Percentiles rank a stretch among this genome's conserved stretches.
These are phyloP conservation scores for Periconia sp. DNA, from an alignment of 2,329 filamentous ascomycete genomes.

Conservation along the genomic window DNA sequence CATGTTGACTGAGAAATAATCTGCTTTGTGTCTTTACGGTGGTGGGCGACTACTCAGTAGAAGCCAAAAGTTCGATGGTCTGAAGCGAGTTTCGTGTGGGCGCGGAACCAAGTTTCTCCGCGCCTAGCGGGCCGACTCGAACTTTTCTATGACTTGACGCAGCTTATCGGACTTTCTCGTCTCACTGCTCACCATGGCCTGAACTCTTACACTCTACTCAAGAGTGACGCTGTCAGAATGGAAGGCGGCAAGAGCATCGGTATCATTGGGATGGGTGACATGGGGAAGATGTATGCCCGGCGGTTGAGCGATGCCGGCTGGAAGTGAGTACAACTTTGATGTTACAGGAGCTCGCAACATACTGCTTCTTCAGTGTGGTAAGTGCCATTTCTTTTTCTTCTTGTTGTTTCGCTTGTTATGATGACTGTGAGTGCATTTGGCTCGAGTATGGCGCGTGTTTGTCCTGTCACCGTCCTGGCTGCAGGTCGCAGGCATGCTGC, in stretches of 20 bases:
- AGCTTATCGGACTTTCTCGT: conserved; percentile 15
- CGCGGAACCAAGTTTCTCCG: conserved; percentile 4
- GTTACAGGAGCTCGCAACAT: conserved; percentile 17
- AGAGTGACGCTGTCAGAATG: conserved; percentile 51
- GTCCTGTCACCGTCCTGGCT: conserved; percentile 78
- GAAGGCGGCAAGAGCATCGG: conserved; percentile 76
- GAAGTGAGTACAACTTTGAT: conserved; percentile 72
- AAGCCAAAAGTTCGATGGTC: conserved; percentile 3
- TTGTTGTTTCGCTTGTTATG: conserved; percentile 63
- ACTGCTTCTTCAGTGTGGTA: conserved; percentile 26
- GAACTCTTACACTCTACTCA: conserved; percentile 30
- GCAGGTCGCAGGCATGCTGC: conserved; percentile 61
- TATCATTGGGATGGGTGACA: conserved; percentile 98
- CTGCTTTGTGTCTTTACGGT: conserved; percentile 36
- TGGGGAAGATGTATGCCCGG: conserved; percentile 98
- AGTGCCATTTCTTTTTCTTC: conserved; percentile 23
- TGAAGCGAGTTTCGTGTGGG: conserved; percentile 8
- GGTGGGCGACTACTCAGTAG: conserved; percentile 18
- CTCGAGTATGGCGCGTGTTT: conserved; percentile 86
- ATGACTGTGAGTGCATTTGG: conserved; percentile 99
- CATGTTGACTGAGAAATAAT: conserved; percentile 62
- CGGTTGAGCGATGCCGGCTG: conserved; percentile 89
- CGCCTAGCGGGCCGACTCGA: conserved; percentile 19
- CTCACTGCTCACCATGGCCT: conserved; percentile 31
- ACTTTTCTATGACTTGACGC: conserved; percentile 23